phyloP scores from a whole-genome alignment of 352 stramenopile species.

The Globisporangium cystogenes region DNA sequence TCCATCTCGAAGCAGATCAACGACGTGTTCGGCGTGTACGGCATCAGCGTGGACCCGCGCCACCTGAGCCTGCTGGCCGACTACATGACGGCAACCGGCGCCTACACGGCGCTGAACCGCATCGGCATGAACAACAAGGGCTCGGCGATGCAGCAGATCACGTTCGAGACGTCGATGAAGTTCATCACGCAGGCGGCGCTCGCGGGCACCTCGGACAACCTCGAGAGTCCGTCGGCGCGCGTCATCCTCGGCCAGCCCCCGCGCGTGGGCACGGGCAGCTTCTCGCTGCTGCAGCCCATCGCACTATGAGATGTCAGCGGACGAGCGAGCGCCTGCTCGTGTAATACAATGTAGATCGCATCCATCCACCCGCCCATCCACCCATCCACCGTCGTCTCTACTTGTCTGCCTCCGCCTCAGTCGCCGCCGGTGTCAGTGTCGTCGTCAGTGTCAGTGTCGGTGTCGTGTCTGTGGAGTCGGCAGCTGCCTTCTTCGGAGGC shows the following conservation, averaged over 20 bases:
- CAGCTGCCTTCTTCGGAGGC: background rate
- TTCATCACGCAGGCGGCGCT: slow-evolving; percentile 97
- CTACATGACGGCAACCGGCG: slow-evolving; percentile 98
- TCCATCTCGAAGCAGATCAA: slow-evolving; percentile 99
- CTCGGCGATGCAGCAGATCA: slow-evolving; percentile 98
- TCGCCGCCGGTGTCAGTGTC: background rate
- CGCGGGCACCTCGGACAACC: slow-evolving; percentile 80
- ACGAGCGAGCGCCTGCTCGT: background rate
- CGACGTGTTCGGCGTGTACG: slow-evolving; percentile 99
- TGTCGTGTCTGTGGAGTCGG: background rate
- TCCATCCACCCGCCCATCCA: no score
- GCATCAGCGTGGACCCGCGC: slow-evolving; percentile 97
- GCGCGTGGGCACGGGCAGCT: slow-evolving; percentile 94
- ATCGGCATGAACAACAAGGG: slow-evolving; percentile 96
- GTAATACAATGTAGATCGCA: slow-evolving; percentile 1
- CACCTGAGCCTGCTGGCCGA: slow-evolving; percentile 99
- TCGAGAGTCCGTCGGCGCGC: slow-evolving; percentile 93
- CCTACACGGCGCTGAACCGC: slow-evolving; percentile 97
- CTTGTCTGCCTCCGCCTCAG: background rate
- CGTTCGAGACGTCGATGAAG: slow-evolving; percentile 99
- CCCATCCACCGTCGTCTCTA: background rate
- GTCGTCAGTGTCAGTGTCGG: background rate
- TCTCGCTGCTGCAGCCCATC: slow-evolving; percentile 91
- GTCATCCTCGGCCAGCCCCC: slow-evolving; percentile 95
- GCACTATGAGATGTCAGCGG: slow-evolving; percentile 40